Conservation (phyloP, 371 early-diverging fungal species). For the Fennellomyces sp. region DNA sequence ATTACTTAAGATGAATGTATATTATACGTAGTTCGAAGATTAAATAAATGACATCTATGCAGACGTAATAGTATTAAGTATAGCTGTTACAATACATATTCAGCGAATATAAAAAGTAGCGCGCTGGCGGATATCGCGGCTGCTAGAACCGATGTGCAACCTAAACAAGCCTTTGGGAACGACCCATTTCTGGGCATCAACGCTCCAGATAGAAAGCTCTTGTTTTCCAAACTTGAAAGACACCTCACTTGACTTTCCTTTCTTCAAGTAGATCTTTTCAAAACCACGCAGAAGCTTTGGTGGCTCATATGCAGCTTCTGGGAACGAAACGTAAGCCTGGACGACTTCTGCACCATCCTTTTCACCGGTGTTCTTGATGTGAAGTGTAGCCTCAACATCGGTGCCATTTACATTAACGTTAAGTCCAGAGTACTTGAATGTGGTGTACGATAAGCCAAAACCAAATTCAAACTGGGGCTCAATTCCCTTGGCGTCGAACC, state of each 20-base stretch:
- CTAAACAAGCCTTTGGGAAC: conserved; percentile 35
- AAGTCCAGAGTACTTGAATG: conserved; percentile 34
- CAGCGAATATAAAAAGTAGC: too few relatives aligned
- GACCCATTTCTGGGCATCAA: conserved; percentile 19
- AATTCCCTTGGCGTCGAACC: conserved; percentile 45
- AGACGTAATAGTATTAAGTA: too few relatives aligned
- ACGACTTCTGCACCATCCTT: conserved; percentile 51
- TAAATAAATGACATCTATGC: too few relatives aligned
- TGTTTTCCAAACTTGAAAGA: not conserved
- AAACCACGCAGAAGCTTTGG: conserved; percentile 48
- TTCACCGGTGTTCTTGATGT: conserved; percentile 42
- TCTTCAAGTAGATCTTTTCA: conserved; percentile 29
- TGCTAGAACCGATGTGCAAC: conserved; percentile 40
- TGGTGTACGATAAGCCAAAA: conserved; percentile 59
- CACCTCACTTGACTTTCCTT: conserved; percentile 7
- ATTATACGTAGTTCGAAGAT: too few relatives aligned
- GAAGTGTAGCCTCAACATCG: conserved; percentile 25
- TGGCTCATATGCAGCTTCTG: conserved; percentile 31
- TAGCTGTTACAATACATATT: too few relatives aligned
- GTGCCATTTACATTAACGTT: not conserved
- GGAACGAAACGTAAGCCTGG: conserved; percentile 49
- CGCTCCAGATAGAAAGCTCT: conserved; percentile 41
- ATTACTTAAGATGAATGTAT: too few relatives aligned
- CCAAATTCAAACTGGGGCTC: conserved; percentile 56
- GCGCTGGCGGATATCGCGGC: conserved; percentile 45